These are phyloP conservation scores for Primulina huaijiensis DNA, from an alignment of 257 asterid species.

Conservation along the genomic window DNA sequence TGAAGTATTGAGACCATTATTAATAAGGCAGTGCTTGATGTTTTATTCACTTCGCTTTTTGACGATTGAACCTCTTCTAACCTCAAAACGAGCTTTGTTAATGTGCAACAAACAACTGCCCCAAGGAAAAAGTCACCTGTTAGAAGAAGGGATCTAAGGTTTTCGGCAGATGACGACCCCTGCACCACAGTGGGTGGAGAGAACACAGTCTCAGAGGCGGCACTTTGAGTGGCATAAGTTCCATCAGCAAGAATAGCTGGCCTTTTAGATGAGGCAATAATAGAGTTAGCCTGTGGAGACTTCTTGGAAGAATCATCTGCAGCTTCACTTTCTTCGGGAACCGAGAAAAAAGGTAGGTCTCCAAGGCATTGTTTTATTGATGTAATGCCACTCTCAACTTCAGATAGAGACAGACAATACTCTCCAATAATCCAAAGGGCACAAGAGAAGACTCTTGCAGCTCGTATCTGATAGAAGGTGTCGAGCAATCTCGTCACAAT, in stretches of 20 bases:
- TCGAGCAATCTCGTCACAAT: constrained; percentile 81
- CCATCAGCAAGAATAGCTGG: constrained; percentile 97
- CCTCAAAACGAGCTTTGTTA: constrained; percentile 79
- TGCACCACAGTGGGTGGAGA: constrained; percentile 73
- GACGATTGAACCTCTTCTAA: constrained; percentile 90
- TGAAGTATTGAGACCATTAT: constrained; percentile 84
- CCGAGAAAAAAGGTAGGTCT: constrained; percentile 76
- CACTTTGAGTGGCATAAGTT: constrained; percentile 95
- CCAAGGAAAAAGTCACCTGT: constrained; percentile 93
- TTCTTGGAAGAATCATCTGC: constrained; percentile 65
- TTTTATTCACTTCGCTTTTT: constrained; percentile 72
- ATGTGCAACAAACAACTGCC: constrained; percentile 82
- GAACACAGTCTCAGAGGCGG: constrained; percentile 93
- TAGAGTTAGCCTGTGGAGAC: constrained; percentile 64
- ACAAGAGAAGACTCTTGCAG: constrained; percentile 88
- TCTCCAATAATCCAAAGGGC: constrained; percentile 98
- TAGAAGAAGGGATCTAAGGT: constrained; percentile 85
- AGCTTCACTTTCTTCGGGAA: constrained; percentile 73
- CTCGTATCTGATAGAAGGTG: constrained; percentile 88
- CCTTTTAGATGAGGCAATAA: constrained; percentile 84
- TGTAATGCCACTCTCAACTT: constrained; percentile 81
- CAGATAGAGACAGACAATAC: constrained; percentile 80
- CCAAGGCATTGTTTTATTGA: constrained; percentile 95
- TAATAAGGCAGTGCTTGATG: constrained; percentile 55
- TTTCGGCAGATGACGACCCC: constrained; percentile 63